Percentiles rank a stretch among this genome's conserved stretches.
Evolutionary conservation across 164 flowering plant species (phyloP).

Genomic region (Magnolia sinica): DNA sequence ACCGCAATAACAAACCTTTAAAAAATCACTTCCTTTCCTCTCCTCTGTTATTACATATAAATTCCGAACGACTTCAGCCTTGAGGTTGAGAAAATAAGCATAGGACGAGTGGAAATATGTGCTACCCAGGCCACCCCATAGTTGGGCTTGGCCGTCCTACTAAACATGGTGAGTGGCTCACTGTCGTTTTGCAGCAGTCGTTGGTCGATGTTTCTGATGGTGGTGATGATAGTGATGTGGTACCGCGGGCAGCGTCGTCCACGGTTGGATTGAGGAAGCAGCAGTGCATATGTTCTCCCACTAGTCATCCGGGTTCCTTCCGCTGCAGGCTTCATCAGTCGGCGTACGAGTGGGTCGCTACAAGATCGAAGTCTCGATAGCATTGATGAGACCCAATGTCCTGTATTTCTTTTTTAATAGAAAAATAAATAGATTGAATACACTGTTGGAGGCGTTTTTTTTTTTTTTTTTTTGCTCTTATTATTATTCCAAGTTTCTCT

Average conservation of each 20-base stretch:
- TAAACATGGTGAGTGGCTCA: not conserved
- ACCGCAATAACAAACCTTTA: not conserved
- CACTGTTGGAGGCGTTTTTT: no score
- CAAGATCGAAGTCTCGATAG: not conserved
- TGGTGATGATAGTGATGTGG: not conserved
- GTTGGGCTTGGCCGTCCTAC: not conserved
- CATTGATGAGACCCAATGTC: not conserved
- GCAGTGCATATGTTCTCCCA: constrained; percentile 10
- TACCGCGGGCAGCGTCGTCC: not conserved
- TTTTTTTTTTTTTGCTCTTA: no score
- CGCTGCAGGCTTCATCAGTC: constrained; percentile 14
- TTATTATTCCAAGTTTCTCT: no score
- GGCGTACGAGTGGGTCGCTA: constrained; percentile 2
- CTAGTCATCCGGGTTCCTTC: constrained; percentile 14
- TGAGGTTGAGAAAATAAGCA: not conserved
- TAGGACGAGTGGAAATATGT: constrained; percentile 1
- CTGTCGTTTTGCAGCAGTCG: not conserved
- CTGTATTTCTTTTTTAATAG: no score
- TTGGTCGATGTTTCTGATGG: not conserved
- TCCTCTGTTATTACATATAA: not conserved
- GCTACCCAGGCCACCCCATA: not conserved
- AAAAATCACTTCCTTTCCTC: not conserved
- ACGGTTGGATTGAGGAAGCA: not conserved
- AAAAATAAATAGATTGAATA: no score
- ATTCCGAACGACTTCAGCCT: not conserved